Evolutionary conservation across 495 filamentous ascomycete species (phyloP), one percentile per base, ranked within the genome.

Genomic region (Aspergillus cavernicola): DNA sequence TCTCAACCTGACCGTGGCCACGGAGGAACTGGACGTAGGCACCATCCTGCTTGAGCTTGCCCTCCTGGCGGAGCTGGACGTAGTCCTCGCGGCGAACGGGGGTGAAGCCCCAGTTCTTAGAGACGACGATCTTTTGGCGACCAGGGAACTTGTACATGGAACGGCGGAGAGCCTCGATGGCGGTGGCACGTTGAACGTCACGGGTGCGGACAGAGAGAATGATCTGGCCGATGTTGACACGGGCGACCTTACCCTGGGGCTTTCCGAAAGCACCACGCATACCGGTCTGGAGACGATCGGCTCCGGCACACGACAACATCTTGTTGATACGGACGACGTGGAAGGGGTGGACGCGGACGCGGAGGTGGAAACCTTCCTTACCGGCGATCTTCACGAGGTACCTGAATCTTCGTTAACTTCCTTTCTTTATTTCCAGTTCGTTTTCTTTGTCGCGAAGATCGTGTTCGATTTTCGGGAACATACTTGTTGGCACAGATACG

Each of bases 261-360:
- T 98, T 98, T 72, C 93, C 93, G 84, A 89, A 98, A 59, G 93
- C 93, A 84, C 93, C 93, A 86, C 93, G 93, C 93, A 98, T 98
- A 78, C 93, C 93, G 58, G 93, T 97, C 76, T 98, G 93, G 68
- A 98, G 85, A 83, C 93, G 86, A 97, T 98, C 93, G 85, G 93
- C 93, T 78, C 93, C 93, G 66, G 93, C 93, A 74, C 93, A 97
- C 59, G 92, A 97, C 87, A 98, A 89, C 93, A 98, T 97, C 84
- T 98, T 98, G 89, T 98, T 98, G 90, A 98, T 98, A 76, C 93
- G 93, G 81, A 97, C 84, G 77, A 97, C 92, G 80, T 98, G 93
- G 90, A 88, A 96, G 57, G 93, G 93, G 84, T 97, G 93, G 66
- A 90, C 92, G 72, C 93, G 92, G 73, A 98, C 87, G 65, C 93